phyloP scores from a whole-genome alignment of 108 stramenopile species.

The Discostella pseudostelligera region DNA sequence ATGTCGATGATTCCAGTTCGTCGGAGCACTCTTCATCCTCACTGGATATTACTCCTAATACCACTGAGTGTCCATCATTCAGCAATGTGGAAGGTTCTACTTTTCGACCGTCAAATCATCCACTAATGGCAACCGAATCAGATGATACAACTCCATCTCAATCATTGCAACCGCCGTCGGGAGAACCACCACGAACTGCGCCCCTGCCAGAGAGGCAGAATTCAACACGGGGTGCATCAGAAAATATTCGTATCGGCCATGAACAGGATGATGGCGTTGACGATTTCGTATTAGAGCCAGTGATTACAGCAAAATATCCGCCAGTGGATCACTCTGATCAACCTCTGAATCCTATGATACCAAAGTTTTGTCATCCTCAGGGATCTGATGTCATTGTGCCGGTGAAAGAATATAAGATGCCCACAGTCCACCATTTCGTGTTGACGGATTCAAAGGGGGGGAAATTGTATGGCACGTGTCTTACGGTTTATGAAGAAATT shows the following conservation, averaged over 20 bases:
- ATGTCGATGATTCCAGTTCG: conserved; percentile 13
- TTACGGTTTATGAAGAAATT: conserved; percentile 87
- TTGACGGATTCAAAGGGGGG: conserved; percentile 80
- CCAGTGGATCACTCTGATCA: conserved; percentile 63
- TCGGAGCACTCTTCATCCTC: conserved; percentile 19
- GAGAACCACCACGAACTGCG: background rate
- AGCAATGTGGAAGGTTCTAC: conserved; percentile 10
- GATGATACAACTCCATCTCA: conserved; percentile 1
- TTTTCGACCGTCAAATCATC: conserved; percentile 24
- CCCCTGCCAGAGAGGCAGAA: conserved; percentile 8
- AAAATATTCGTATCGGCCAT: conserved; percentile 43
- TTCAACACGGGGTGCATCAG: conserved; percentile 26
- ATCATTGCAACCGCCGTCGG: background rate
- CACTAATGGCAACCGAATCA: background rate
- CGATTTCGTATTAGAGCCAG: conserved; percentile 57
- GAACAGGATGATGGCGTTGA: conserved; percentile 38
- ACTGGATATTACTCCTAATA: conserved; percentile 6
- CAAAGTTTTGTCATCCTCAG: conserved; percentile 81
- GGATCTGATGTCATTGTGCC: conserved; percentile 66
- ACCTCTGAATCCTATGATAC: conserved; percentile 81
- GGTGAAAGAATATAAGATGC: conserved; percentile 63
- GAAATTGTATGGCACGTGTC: conserved; percentile 81
- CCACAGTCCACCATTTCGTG: conserved; percentile 83
- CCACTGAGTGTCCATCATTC: background rate
- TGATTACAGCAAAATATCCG: conserved; percentile 79